Base-by-base conservation (phyloP, 805 yeast genomes). In the Starmerella bombicola region DNA sequence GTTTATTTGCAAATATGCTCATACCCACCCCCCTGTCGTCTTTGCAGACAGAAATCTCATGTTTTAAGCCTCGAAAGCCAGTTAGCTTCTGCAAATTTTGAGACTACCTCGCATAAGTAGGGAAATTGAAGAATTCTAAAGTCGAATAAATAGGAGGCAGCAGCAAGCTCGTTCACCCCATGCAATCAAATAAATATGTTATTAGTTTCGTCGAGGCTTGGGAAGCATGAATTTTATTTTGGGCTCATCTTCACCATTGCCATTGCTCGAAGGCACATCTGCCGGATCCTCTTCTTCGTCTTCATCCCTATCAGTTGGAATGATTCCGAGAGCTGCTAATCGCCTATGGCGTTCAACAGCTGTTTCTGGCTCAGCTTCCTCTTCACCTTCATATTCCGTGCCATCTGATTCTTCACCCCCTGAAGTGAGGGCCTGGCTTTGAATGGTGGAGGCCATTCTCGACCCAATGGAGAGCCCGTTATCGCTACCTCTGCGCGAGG, bases 291-390 rank as follows among this genome's bases (percentile, higher is more conserved):
- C 56, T 8, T 40, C 50, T 16, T 52, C 57, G 6, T 46, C 55
- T 9, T 48, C 54, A 29, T 9, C 10, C 32, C 9, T 29, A 8
- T 29, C 32, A 16, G 32, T 48, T 3, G 39, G 30, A 7, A 34
- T 47, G 28, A 62, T 38, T 33, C 58, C 66, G 45, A 54, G 45
- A 28, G 57, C 67, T 5, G 67, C 63, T 30, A 80, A 57, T 43
- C 86, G 67, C 51, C 86, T 69, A 30, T 65, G 64, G 42, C 72
- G 68, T 56, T 80, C 86, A 19, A 75, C 73, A n/a, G 67, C 78
- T 0, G 84, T 77, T 55, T 79, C 86, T 3, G 58, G 60, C 9
- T 53, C 65, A 12, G 53, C 60, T 7, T 52, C 59, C 3, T 55
- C 59, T 7, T 55, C 60, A 12, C 49, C 47, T 7, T 42, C 23